Percentiles rank a stretch among this genome's conserved stretches.
Evolutionary conservation across 2,329 filamentous ascomycete species (phyloP).

Genomic region (Anisogramma anomala): DNA sequence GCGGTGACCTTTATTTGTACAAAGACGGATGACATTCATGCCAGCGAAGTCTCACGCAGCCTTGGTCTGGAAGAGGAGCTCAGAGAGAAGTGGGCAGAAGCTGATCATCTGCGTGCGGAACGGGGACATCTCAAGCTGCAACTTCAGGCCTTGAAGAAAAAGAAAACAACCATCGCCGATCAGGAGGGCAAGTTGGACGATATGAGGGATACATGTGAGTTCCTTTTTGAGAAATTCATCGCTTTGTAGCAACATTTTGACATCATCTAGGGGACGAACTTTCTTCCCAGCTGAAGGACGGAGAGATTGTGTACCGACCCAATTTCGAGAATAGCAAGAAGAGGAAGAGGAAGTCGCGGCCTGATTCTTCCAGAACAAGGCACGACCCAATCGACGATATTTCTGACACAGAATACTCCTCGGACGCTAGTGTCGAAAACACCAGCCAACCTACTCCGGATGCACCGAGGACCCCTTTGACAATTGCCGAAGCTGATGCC

Average conservation of each 20-base stretch:
- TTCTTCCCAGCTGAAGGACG: background rate
- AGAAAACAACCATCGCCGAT: background rate
- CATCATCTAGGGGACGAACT: background rate
- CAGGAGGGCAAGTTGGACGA: background rate
- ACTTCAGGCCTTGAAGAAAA: conserved; percentile 8
- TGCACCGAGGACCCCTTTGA: background rate
- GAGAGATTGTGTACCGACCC: background rate
- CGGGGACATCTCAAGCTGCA: conserved; percentile 18
- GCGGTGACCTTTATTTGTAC: conserved; percentile 49
- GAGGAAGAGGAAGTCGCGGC: background rate
- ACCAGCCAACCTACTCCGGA: background rate
- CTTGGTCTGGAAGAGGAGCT: conserved; percentile 17
- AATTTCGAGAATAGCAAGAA: background rate
- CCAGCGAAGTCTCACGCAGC: conserved; percentile 25
- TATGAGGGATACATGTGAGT: background rate
- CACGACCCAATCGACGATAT: background rate
- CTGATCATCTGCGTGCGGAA: conserved; percentile 5
- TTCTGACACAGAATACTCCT: background rate
- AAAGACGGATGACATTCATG: conserved; percentile 48
- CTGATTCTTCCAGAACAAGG: background rate
- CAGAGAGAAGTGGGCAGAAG: background rate
- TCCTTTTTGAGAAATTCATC: too few species aligned
- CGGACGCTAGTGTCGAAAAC: background rate
- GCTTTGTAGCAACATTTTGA: too few species aligned
- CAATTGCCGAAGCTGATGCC: background rate